phyloP scores from a whole-genome alignment of 352 stramenopile genomes.

The Thalassiosira mediterranea region DNA sequence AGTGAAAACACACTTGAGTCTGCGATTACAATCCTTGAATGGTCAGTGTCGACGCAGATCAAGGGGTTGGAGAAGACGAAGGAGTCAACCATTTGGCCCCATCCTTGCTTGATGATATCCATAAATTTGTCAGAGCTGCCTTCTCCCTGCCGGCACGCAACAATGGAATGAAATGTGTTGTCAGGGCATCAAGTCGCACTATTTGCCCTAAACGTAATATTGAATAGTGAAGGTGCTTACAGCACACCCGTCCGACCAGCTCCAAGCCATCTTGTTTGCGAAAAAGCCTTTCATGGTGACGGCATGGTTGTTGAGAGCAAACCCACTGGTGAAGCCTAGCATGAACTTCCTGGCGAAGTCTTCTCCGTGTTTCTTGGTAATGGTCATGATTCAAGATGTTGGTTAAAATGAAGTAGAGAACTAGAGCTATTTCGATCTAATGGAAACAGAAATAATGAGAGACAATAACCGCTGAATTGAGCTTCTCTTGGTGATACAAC shows the following conservation, averaged over 20 bases:
- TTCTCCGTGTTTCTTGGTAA: background rate
- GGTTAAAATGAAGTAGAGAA: too few species aligned
- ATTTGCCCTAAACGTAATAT: too few species aligned
- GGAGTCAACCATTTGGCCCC: background rate
- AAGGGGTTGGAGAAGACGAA: background rate
- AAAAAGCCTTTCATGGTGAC: background rate
- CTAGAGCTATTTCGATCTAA: too few species aligned
- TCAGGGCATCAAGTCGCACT: too few species aligned
- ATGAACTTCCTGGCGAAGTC: background rate
- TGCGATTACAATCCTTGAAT: slow-evolving; percentile 4
- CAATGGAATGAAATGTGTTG: too few species aligned
- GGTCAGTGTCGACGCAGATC: slow-evolving; percentile 3
- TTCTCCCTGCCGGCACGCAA: too few species aligned
- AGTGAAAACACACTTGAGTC: too few species aligned
- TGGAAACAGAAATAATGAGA: background rate
- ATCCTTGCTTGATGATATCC: background rate
- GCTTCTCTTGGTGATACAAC: background rate
- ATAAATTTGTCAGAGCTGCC: slow-evolving; percentile 1
- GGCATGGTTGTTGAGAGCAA: background rate
- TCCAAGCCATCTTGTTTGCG: slow-evolving; percentile 5
- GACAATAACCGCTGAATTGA: background rate
- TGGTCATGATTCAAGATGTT: background rate
- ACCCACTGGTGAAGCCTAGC: background rate
- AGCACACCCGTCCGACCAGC: slow-evolving; percentile 3
- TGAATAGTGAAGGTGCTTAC: too few species aligned